A percentile compares a stretch with the other conserved stretches of the same genome.
These are phyloP conservation scores for Aspergillus affinis DNA, from an alignment of 495 filamentous ascomycete species.

Conservation along the genomic window DNA sequence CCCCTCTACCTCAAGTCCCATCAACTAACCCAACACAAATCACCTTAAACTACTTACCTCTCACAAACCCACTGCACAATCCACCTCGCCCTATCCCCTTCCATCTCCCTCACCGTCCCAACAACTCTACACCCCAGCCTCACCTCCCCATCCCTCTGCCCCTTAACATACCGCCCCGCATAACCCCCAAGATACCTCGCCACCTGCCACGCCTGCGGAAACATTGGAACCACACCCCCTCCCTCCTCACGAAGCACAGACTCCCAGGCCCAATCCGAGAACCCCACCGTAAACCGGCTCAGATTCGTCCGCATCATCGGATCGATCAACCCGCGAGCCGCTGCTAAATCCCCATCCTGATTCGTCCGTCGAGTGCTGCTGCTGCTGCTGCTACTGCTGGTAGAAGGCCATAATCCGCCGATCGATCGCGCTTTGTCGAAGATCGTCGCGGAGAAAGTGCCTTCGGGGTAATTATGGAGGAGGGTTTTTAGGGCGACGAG, in stretches of 20 bases:
- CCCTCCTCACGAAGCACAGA: conserved; percentile 35
- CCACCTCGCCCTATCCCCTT: conserved; percentile 44
- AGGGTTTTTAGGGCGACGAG: conserved; percentile 81
- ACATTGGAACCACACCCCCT: conserved; percentile 44
- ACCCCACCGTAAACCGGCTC: conserved; percentile 73
- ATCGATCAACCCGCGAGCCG: conserved; percentile 46
- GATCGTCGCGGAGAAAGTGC: conserved; percentile 63
- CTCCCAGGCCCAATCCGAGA: conserved; percentile 76
- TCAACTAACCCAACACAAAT: not conserved
- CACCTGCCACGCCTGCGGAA: conserved; percentile 76
- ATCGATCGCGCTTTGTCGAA: conserved; percentile 65
- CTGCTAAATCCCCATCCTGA: too few relatives aligned
- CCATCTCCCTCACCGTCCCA: conserved; percentile 35
- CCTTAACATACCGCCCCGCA: conserved; percentile 44
- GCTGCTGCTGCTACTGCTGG: not conserved
- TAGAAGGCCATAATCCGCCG: conserved; percentile 69
- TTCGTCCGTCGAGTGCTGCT: not conserved
- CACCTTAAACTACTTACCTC: conserved; percentile 21
- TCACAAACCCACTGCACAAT: conserved; percentile 45
- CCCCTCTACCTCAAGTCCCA: not conserved
- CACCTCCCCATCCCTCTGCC: conserved; percentile 45
- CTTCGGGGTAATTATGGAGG: conserved; percentile 55
- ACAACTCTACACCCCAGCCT: conserved; percentile 55
- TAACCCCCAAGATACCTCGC: conserved; percentile 70
- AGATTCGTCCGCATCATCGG: conserved; percentile 77